phyloP scores from a whole-genome alignment of 1,284 basidiomycete species.

The Pholiota adiposa region DNA sequence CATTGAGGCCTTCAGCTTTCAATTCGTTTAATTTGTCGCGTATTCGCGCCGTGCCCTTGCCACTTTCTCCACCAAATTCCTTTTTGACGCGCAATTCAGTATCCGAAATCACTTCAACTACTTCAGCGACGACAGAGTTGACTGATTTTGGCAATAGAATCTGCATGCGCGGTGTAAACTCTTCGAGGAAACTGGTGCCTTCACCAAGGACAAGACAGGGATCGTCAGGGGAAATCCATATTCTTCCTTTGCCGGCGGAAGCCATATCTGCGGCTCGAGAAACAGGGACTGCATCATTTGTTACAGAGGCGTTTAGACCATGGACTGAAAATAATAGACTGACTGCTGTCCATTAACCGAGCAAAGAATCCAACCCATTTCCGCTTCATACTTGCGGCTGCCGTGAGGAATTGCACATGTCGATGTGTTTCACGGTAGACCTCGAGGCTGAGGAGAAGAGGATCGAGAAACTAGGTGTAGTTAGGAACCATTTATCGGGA shows the following conservation, averaged over 20 bases:
- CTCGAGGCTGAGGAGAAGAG: conserved; percentile 87
- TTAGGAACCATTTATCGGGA: conserved; percentile 10
- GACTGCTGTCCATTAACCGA: conserved; percentile 89
- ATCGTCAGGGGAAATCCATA: conserved; percentile 78
- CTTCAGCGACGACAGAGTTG: conserved; percentile 81
- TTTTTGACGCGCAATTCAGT: conserved; percentile 85
- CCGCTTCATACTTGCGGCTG: conserved; percentile 91
- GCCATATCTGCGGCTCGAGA: conserved; percentile 91
- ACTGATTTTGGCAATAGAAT: conserved; percentile 88
- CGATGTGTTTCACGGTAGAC: conserved; percentile 86
- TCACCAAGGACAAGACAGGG: conserved; percentile 82
- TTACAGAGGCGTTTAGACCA: conserved; percentile 10
- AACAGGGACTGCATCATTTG: conserved; percentile 76
- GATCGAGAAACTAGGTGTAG: conserved; percentile 85
- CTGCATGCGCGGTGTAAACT: conserved; percentile 84
- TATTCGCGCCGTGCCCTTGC: conserved; percentile 75
- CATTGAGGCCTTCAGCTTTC: conserved; percentile 55
- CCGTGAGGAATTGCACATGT: conserved; percentile 88
- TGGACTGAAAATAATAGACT: conserved; percentile 38
- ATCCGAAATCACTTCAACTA: conserved; percentile 90
- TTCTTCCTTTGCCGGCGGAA: conserved; percentile 75
- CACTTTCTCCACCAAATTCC: conserved; percentile 85
- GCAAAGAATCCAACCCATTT: conserved; percentile 85
- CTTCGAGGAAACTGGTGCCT: conserved; percentile 78
- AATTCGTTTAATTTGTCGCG: conserved; percentile 68